These are phyloP conservation scores for Calocybe cyanea DNA, from an alignment of 768 basidiomycete species.

Conservation along the genomic window DNA sequence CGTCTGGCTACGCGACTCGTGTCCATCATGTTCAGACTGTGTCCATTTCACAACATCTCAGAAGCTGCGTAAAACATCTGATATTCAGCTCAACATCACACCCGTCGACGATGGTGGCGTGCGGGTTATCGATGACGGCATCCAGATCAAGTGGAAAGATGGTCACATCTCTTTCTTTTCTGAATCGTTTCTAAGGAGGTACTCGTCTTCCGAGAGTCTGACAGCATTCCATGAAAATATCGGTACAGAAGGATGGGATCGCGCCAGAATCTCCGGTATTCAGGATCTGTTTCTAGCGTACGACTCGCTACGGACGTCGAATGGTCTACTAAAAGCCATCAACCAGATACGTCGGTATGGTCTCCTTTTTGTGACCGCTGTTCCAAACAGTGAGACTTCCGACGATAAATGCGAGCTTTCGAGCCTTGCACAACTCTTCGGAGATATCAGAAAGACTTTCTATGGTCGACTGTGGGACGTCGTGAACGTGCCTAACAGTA, in stretches of 20 bases:
- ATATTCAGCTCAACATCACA: constrained; percentile 48
- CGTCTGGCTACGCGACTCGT: constrained; percentile 84
- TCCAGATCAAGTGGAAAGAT: constrained; percentile 53
- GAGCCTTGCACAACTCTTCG: constrained; percentile 62
- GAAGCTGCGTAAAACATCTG: constrained; percentile 69
- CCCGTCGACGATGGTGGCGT: constrained; percentile 41
- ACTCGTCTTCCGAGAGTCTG: constrained; percentile 31
- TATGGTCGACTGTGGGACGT: constrained; percentile 93
- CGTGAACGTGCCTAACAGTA: constrained; percentile 63
- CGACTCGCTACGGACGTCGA: constrained; percentile 35
- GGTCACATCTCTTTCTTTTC: constrained; percentile 58
- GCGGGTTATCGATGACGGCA: constrained; percentile 37
- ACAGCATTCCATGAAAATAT: constrained; percentile 17
- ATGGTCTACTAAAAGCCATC: constrained; percentile 54
- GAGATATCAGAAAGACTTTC: constrained; percentile 80
- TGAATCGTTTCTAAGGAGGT: constrained; percentile 38
- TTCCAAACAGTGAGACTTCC: constrained; percentile 60
- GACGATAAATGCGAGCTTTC: constrained; percentile 64
- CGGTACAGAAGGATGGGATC: constrained; percentile 11
- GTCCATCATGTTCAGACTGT: constrained; percentile 61
- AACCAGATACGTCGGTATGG: constrained; percentile 71
- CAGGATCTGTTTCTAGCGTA: constrained; percentile 57
- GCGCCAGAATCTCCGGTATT: constrained; percentile 12
- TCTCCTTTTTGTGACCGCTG: constrained; percentile 64
- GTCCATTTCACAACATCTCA: constrained; percentile 78